Evolutionary conservation across 208 protist species (phyloP), one percentile per base, ranked within the genome.

Genomic region (Acanthamoeba triangularis): DNA sequence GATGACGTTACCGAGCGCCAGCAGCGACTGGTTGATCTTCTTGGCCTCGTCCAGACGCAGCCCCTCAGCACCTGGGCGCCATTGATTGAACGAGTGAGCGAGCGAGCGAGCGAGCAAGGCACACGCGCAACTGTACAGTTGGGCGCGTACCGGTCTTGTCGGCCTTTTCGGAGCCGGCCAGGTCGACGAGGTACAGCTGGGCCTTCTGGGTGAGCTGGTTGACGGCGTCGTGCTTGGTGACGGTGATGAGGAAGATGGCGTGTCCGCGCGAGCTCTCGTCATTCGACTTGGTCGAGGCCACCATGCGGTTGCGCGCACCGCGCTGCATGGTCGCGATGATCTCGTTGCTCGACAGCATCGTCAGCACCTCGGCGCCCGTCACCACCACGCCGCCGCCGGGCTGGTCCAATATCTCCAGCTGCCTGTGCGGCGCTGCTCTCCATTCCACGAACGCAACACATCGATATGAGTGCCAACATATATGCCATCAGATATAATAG

Each of bases 101-200:
- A 11, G 49, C 49, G 49, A 54, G 14, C 0, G 49, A 11, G 56
- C 13, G 13, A 0, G 56, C 56, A 28, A 63, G 56, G 13, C 49
- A 18, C 49, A 54, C 14, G 49, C 49, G 13, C 7, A 18, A 11
- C 13, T 18, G 7, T 11, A n/a, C n/a, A n/a, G 56, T 8, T 20
- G 33, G 63, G n/a, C 0, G n/a, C 28, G 97, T 96, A 33, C 82
- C 96, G 0, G 98, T 98, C 63, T 98, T 98, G n/a, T 35, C 23
- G 35, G 98, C 96, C 47, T 97, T 96, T 72, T 98, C 97, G 18
- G 94, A 96, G 23, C 94, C 94, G 37, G 98, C 98, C 8, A 99
- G 96, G 96, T 99, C 98, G 41, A 99, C 98, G 30, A 99, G 87
- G 69, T 96, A 98, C 10, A 99, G 93, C 91, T 98, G 33, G 1